phyloP scores from a whole-genome alignment of 1,284 basidiomycete species.

The Takashimella koratensis region DNA sequence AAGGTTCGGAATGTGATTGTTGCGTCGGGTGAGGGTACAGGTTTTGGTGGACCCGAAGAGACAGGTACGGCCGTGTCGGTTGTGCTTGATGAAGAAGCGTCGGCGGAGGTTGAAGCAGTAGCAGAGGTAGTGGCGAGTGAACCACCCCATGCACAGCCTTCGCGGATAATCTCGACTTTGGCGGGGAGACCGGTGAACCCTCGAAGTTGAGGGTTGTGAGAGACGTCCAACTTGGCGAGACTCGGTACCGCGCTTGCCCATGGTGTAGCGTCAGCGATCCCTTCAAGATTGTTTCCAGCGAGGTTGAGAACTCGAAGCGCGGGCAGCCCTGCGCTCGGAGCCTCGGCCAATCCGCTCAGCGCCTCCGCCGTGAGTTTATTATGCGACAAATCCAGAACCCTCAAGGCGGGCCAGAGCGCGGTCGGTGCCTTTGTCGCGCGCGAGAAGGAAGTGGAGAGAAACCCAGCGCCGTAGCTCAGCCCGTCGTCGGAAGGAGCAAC shows the following conservation, averaged over 20 bases:
- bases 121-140: constrained; percentile 4
- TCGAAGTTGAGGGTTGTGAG: constrained; percentile 24
- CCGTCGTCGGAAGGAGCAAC: constrained; percentile 41
- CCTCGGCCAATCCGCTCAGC: constrained; percentile 15
- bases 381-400: constrained; percentile 32
- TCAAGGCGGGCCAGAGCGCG: constrained; percentile 29
- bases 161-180: constrained; percentile 25
- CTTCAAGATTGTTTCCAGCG: constrained; percentile 30
- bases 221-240: constrained; percentile 25
- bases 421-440: constrained; percentile 22
- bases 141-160: constrained; percentile 21
- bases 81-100: background rate
- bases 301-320: constrained; percentile 32
- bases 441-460: constrained; percentile 40
- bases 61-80: constrained; percentile 8
- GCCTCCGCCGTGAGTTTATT: constrained; percentile 29
- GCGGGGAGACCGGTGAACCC: constrained; percentile 20
- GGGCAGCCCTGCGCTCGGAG: constrained; percentile 5
- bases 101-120: background rate
- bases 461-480: constrained; percentile 40
- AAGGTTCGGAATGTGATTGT: constrained; percentile 32
- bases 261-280: constrained; percentile 19
- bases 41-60: background rate
- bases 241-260: constrained; percentile 20
- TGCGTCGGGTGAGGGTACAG: constrained; percentile 25